Evolutionary conservation across 306 rosid species (phyloP).

Genomic region (Pachyrhizus erosus): DNA sequence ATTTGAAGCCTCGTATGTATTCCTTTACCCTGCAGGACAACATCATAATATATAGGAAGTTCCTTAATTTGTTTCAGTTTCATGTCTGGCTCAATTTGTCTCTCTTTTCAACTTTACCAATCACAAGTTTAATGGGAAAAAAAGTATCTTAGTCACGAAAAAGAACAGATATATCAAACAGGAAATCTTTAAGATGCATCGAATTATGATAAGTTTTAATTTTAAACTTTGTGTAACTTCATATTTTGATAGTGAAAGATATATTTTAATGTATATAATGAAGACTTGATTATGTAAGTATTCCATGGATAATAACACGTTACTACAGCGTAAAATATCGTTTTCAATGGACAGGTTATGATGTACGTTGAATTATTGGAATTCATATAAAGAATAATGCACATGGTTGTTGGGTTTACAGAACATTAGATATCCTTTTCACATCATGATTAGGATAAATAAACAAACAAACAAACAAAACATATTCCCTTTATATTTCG

Average conservation of each 20-base stretch:
- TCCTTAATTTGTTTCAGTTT: neutral
- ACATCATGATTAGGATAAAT: constrained; percentile 31
- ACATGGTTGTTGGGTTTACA: neutral
- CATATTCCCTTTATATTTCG: neutral
- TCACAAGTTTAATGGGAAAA: neutral
- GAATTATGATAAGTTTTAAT: neutral
- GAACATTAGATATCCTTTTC: constrained; percentile 38
- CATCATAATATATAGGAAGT: neutral
- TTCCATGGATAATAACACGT: constrained; percentile 13
- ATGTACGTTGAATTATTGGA: constrained; percentile 16
- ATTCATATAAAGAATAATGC: neutral
- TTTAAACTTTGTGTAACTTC: neutral
- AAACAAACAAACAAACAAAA: neutral
- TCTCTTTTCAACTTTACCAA: neutral
- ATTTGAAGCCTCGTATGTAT: neutral
- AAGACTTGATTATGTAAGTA: constrained; percentile 22
- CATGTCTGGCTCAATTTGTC: neutral
- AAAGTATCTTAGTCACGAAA: neutral
- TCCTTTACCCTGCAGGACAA: neutral
- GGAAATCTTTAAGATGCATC: constrained; percentile 6
- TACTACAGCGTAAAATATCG: constrained; percentile 13
- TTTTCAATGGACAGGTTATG: constrained; percentile 24
- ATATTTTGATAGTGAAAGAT: constrained; percentile 28
- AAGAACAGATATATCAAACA: constrained; percentile 1
- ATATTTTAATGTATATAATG: neutral